Conservation (phyloP, 106 monocot genomes). For the Acorus gramineus region DNA sequence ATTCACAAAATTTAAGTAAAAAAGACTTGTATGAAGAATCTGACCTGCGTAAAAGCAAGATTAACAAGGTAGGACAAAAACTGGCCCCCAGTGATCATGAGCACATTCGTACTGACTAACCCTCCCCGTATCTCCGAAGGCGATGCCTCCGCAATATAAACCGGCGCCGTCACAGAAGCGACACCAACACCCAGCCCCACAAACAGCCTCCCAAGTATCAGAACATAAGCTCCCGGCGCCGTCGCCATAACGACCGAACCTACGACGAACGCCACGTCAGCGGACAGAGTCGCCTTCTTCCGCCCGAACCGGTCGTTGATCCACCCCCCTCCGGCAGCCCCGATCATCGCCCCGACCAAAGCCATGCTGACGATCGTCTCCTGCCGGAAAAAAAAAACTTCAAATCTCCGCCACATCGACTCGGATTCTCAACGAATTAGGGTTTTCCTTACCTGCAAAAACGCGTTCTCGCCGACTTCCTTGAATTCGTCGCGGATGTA, state of each 20-base stretch:
- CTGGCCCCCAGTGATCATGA: conserved; percentile 95
- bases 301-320: conserved; percentile 86
- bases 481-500: conserved; percentile 80
- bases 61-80: conserved; percentile 92
- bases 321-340: conserved; percentile 80
- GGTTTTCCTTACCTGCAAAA: conserved; percentile 56
- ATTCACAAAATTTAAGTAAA: no score
- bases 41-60: conserved; percentile 94
- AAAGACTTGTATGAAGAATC: background rate
- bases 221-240: conserved; percentile 65
- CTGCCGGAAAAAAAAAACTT: conserved; percentile 12
- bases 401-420: no score
- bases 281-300: conserved; percentile 73
- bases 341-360: conserved; percentile 76
- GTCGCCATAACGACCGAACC: conserved; percentile 83
- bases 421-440: no score
- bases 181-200: conserved; percentile 82
- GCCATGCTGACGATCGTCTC: conserved; percentile 99
- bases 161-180: conserved; percentile 90
- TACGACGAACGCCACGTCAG: conserved; percentile 58
- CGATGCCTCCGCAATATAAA: conserved; percentile 92
- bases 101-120: conserved; percentile 80
- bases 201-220: conserved; percentile 77
- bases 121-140: conserved; percentile 94
- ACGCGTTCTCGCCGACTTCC: conserved; percentile 45